phyloP scores from a whole-genome alignment of 352 stramenopile genomes.

The Globisporangium cederbergense region DNA sequence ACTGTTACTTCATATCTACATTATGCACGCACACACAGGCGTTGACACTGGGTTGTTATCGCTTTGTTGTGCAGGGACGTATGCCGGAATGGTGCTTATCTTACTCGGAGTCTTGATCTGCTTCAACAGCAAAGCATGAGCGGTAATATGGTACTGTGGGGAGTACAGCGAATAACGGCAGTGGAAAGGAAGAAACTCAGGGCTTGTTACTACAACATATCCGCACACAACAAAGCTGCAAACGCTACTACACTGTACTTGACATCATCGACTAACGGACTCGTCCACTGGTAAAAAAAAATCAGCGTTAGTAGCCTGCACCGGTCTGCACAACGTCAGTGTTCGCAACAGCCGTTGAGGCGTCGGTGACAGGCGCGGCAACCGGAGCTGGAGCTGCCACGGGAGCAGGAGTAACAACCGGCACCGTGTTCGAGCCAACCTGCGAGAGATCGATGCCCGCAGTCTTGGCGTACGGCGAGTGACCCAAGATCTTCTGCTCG shows the following conservation, averaged over 20 bases:
- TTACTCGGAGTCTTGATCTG: constrained; percentile 60
- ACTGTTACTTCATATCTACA: constrained; percentile 5
- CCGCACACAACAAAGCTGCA: too few relatives aligned
- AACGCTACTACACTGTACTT: neutral
- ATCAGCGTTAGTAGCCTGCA: neutral
- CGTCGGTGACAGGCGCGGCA: neutral
- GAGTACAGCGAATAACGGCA: too few relatives aligned
- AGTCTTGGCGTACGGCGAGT: constrained; percentile 6
- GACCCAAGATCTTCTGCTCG: constrained; percentile 2
- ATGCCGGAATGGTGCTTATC: constrained; percentile 60
- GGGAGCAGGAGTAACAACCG: neutral
- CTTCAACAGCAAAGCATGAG: constrained; percentile 55
- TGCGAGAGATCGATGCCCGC: neutral
- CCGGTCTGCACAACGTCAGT: neutral
- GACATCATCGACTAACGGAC: neutral
- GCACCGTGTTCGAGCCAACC: too few relatives aligned
- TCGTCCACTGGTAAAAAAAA: neutral
- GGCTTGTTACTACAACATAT: too few relatives aligned
- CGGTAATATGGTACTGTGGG: neutral
- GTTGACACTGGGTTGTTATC: neutral
- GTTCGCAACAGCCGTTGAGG: neutral
- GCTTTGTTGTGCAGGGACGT: constrained; percentile 34
- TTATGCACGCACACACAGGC: neutral
- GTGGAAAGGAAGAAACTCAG: too few relatives aligned
- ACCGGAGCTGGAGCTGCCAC: too few relatives aligned